Conservation (phyloP, 2,329 filamentous ascomycete species). For the Epichloe sylvatica region DNA sequence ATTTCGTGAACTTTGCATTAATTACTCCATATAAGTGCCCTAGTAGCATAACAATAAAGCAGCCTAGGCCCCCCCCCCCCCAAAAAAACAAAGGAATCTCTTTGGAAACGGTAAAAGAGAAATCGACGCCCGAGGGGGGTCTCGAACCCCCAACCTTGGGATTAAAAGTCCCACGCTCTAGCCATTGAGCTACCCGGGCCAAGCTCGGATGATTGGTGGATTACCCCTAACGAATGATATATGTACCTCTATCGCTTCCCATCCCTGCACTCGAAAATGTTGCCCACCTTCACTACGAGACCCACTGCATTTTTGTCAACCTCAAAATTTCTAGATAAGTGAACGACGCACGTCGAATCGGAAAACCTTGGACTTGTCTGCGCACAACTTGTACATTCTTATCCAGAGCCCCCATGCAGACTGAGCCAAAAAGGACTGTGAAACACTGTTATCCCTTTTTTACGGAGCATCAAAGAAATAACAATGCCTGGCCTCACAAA, state of each 20-base stretch:
- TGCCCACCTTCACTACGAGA: neutral
- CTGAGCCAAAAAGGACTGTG: too few relatives aligned
- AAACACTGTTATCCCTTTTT: too few relatives aligned
- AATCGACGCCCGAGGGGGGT: conserved; percentile 19
- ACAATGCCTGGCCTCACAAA: conserved; percentile 28
- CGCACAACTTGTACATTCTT: neutral
- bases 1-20: too few relatives aligned
- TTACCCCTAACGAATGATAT: neutral
- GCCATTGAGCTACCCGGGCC: conserved; percentile 21
- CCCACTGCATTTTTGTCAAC: neutral
- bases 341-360: neutral
- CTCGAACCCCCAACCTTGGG: conserved; percentile 21
- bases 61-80: neutral
- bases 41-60: neutral
- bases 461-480: too few relatives aligned
- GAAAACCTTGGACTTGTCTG: neutral
- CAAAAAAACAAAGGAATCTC: neutral
- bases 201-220: neutral
- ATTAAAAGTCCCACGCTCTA: conserved; percentile 22
- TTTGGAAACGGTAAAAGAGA: neutral
- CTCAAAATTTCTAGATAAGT: conserved; percentile 7
- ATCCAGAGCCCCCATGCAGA: too few relatives aligned
- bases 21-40: too few relatives aligned
- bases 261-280: neutral
- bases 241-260: accelerated